phyloP scores from a whole-genome alignment of 2,329 filamentous ascomycete genomes.

The Rutstroemia sp. region DNA sequence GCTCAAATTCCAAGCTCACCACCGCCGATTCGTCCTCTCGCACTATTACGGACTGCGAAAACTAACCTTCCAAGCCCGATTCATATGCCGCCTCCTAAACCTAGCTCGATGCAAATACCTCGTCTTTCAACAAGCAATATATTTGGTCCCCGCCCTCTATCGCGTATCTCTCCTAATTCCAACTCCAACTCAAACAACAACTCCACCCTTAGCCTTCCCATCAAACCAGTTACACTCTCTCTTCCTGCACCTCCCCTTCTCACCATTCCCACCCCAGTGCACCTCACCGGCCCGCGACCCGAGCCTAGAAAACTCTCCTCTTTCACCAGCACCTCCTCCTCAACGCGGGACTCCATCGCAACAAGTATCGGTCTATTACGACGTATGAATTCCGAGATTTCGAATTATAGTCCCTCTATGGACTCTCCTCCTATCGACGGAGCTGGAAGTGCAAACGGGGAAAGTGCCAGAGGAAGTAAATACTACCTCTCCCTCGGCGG shows the following conservation, averaged over 20 bases:
- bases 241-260: slow-evolving; percentile 16
- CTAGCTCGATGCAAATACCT: background rate
- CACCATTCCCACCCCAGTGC: slow-evolving; percentile 13
- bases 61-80: background rate
- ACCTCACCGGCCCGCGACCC: slow-evolving; percentile 16
- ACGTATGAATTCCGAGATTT: slow-evolving; percentile 12
- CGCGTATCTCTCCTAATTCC: background rate
- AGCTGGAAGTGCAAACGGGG: background rate
- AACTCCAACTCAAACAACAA: background rate
- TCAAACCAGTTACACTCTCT: background rate
- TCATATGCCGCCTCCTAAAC: background rate
- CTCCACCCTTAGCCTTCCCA: slow-evolving; percentile 5
- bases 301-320: slow-evolving; percentile 7
- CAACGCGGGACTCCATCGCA: slow-evolving; percentile 3
- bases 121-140: background rate
- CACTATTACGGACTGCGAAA: background rate
- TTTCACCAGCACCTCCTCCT: background rate
- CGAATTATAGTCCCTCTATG: background rate
- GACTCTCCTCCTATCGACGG: background rate
- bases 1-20: background rate
- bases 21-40: background rate
- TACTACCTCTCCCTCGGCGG: background rate
- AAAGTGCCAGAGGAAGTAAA: background rate
- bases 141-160: background rate
- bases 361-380: slow-evolving; percentile 8